Evolutionary conservation across 2,329 filamentous ascomycete genomes (phyloP), one percentile per base, ranked within the genome.

Genomic region (Phialocephala subalpina): DNA sequence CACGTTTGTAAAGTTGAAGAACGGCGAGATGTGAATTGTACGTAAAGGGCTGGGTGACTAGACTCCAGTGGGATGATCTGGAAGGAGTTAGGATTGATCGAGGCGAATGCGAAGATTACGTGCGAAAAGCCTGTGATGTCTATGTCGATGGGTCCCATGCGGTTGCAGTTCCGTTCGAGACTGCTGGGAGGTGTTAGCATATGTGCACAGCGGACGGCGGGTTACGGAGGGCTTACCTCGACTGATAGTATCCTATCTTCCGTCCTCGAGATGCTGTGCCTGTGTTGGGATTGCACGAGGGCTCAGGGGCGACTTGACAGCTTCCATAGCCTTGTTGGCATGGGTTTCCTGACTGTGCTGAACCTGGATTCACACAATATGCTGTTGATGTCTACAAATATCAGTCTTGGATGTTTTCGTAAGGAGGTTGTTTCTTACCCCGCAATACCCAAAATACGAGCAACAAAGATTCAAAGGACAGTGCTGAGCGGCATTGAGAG

Each of bases 21-120:
- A 29, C 67, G 67, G 2, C 70, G 45, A 4, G 53, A 62, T 8
- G 69, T 69, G 18, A 73, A 70, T 25, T 63, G 29, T 3, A 33
- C 25, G 22, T 69, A 69, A 3, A 69, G 22, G 1, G 35, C 58
- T 4, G 58, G 12, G 52, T 68, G 65, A 11, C n/a, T 27, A 1
- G 36, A 9, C 29, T 73, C 70, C 69, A 77, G 77, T 0, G 79
- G 73, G 0, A 65, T 60, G 2, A 75, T 64, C 0, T 68, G 62
- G 56, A 73, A 80, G 0, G 75, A 76, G 0, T 55, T 59, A 0
- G 81, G 77, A 52, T 82, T 75, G 58, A 84, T 78, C 27, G 76
- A 77, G 1, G 77, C 79, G 62, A 83, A 84, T 0, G 81, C 79
- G 56, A 75, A 78, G 66, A 79, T 57, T 2, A 66, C 38, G 29